Base-by-base conservation (phyloP, 2,329 filamentous ascomycete genomes). In the Coniochaeta prunicola region DNA sequence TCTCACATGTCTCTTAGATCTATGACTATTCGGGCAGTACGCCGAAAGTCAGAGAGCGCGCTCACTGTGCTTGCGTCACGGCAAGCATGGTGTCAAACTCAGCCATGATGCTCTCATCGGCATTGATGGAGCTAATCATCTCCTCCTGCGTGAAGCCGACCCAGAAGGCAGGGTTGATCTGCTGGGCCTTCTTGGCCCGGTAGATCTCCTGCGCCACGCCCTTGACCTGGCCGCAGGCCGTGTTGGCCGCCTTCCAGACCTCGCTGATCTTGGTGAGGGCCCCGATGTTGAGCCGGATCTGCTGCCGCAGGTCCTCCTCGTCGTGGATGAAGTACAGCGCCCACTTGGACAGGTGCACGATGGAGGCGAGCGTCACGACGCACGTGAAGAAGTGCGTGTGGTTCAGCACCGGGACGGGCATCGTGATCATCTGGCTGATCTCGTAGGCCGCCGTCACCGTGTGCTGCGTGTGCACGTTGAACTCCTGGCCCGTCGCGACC, bases 341-440 rank as follows among this genome's bases (percentile, higher is more conserved):
- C 84, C 91, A 96, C 62, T 89, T 90, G 58, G 88, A 90, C 26
- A 96, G 79, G 67, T 94, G 90, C 4, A 93, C 88, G 65, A 92
- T 89, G 7, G 90, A 90, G 19, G 88, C 89, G 57, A 93, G 77
- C 1, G 90, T 90, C 56, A 94, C 77, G 40, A 89, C 87, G 68
- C 90, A 94, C 34, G 88, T 90, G 74, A 94, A 92, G 73, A 93
- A 92, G 59, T 91, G 90, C 0, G 86, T 92, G 73, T 96, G 91
- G 33, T 84, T 84, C 4, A 87, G 79, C 1, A 93, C 76, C 0
- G 86, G 82, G 4, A 87, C 84, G 0, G 90, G 89, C 53, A 96
- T 83, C 0, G 88, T 88, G 55, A 91, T 84, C 64, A 92, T 80
- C 64, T 84, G 83, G 61, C 88, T 89, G 62, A 96, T 88, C 57